Evolutionary conservation across 2,329 filamentous ascomycete genomes (phyloP).

Genomic region (Herpotrichia juniperi): DNA sequence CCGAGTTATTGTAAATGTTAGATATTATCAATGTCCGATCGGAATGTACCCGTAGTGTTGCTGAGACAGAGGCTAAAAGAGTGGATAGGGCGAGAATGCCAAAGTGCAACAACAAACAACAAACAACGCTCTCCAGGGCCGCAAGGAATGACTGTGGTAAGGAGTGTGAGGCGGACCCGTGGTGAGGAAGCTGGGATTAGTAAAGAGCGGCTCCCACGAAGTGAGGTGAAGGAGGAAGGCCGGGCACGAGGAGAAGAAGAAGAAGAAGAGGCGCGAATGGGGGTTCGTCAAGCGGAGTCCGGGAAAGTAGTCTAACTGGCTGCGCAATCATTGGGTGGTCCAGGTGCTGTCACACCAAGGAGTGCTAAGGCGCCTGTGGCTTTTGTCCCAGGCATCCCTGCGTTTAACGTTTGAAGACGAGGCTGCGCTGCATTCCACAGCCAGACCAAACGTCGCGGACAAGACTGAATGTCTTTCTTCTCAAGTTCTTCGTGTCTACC

Average conservation of each 20-base stretch:
- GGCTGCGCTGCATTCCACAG: background rate
- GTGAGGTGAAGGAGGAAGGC: conserved; percentile 39
- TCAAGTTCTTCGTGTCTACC: no score
- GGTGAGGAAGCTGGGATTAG: conserved; percentile 22
- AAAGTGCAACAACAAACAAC: conserved; percentile 20
- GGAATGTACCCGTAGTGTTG: conserved; percentile 18
- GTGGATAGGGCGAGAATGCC: conserved; percentile 14
- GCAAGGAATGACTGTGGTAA: conserved; percentile 51
- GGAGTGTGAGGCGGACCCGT: conserved; percentile 31
- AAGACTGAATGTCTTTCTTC: no score
- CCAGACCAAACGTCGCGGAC: no score
- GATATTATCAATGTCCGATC: conserved; percentile 45
- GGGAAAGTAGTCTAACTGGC: conserved; percentile 23
- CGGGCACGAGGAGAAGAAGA: conserved; percentile 39
- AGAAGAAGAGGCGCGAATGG: conserved; percentile 18
- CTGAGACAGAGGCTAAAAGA: conserved; percentile 18
- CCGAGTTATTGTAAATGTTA: conserved; percentile 11
- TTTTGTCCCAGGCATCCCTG: no score
- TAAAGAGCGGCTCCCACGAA: conserved; percentile 39
- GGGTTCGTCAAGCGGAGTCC: conserved; percentile 23
- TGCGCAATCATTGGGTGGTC: conserved; percentile 17
- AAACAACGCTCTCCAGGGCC: conserved; percentile 28
- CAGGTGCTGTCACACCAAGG: conserved; percentile 17
- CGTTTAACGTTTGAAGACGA: conserved; percentile 28
- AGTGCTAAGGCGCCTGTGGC: conserved; percentile 9